Base-by-base conservation (phyloP, 768 basidiomycete species). In the Asterophora parasitica region DNA sequence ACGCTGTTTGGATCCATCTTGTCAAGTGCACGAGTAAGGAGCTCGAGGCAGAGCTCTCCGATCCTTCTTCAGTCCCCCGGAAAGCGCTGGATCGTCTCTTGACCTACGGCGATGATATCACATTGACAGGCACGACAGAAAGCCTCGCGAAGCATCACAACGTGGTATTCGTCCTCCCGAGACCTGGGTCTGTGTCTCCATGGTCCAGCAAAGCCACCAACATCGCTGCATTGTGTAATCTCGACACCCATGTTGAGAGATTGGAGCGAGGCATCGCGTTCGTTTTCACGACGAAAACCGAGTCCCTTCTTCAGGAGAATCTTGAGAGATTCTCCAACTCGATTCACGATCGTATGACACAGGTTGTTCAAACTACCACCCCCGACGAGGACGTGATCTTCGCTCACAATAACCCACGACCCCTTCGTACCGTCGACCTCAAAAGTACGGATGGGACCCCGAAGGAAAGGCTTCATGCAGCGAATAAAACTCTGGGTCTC, bases 151-250 rank as follows among this genome's bases (percentile, higher is more conserved):
- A 61, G 13, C 61, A 61, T 8, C 54, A 52, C 20, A 78, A 79
- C 41, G 69, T 83, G 9, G 67, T 82, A 34, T 95, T 82, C 62
- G 82, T 96, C 33, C 69, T 88, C 5, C 94, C 94, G 9, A 72
- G 94, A 49, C 76, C 82, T 7, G 94, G 95, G 3, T 93, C 94
- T 3, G 86, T 98, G 58, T 97, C 95, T 4, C 94, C 96, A 2
- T 99, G 96, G 96, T 97, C 95, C 4, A 95, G 90, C 67, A 99
- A 99, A 69, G 95, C 96, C 2, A 97, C 95, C 0, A 94, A 99
- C 63, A 98, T 99, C 46, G 79, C 94, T 16, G 70, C 69, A 7
- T 80, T 97, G 44, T 99, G 96, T 70, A 85, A 85, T 44, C 82
- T 99, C 2, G 80, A 75, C 15, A 62, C 66, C 2, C 72, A 82